phyloP scores from a whole-genome alignment of 2,329 filamentous ascomycete species.

The Mariannaea sp. region DNA sequence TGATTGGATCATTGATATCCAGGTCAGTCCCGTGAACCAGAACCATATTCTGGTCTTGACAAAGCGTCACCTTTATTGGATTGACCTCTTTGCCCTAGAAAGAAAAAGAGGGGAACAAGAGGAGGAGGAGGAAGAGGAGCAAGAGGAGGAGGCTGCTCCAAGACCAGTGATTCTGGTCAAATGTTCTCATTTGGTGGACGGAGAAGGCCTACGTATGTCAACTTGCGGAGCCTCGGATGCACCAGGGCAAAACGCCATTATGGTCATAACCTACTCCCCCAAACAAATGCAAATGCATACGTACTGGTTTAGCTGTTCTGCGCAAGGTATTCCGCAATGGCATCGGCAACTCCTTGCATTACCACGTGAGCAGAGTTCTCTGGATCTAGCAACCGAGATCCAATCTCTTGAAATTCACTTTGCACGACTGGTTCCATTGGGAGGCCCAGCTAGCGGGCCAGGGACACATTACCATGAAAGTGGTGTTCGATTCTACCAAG shows the following conservation, averaged over 20 bases:
- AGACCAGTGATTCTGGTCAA: conserved; percentile 36
- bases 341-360: conserved; percentile 44
- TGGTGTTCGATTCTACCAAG: conserved; percentile 52
- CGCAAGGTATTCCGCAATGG: conserved; percentile 42
- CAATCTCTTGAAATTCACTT: conserved; percentile 40
- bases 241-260: conserved; percentile 25
- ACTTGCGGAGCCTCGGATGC: conserved; percentile 32
- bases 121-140: too few relatives aligned
- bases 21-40: conserved; percentile 50
- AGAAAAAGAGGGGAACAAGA: conserved; percentile 15
- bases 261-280: conserved; percentile 45
- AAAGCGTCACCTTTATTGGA: conserved; percentile 53
- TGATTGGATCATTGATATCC: conserved; percentile 60
- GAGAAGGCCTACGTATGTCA: conserved; percentile 39
- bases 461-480: conserved; percentile 42
- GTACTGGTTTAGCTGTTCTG: conserved; percentile 42
- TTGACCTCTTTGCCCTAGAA: conserved; percentile 45
- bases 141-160: conserved; percentile 7
- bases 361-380: conserved; percentile 19
- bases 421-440: conserved; percentile 27
- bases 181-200: conserved; percentile 39
- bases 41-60: conserved; percentile 65
- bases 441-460: conserved; percentile 21
- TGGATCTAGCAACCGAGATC: conserved; percentile 18
- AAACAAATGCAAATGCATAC: conserved; percentile 40